These are phyloP conservation scores for Psilocybe cyanescens DNA, from an alignment of 768 basidiomycete species.

Conservation along the genomic window DNA sequence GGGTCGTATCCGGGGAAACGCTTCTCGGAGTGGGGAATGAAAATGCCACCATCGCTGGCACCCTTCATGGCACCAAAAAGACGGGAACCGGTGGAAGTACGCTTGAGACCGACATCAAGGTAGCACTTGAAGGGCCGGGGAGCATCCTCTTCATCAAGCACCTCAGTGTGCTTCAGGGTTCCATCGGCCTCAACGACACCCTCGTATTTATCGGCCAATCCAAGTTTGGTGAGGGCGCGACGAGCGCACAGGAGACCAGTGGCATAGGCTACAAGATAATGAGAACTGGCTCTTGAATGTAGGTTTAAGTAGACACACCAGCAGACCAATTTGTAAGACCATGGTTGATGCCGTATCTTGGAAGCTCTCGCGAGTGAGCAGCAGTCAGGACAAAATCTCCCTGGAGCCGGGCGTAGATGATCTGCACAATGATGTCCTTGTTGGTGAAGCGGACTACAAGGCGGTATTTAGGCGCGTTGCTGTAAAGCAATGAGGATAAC, in stretches of 20 bases:
- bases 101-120: constrained; percentile 97
- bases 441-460: constrained; percentile 99
- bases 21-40: constrained; percentile 96
- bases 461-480: constrained; percentile 97
- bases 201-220: constrained; percentile 97
- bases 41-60: constrained; percentile 96
- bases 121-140: constrained; percentile 99
- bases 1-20: constrained; percentile 98
- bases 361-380: constrained; percentile 90
- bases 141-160: constrained; percentile 88
- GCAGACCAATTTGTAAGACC: constrained; percentile 99
- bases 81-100: constrained; percentile 96
- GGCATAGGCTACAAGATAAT: constrained; percentile 73
- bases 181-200: constrained; percentile 93
- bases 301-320: constrained; percentile 47
- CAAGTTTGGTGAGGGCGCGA: constrained; percentile 92
- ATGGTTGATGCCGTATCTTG: constrained; percentile 95
- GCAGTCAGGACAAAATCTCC: constrained; percentile 93
- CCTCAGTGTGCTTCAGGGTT: constrained; percentile 79
- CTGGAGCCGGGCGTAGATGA: constrained; percentile 96
- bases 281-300: constrained; percentile 4
- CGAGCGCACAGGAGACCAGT: constrained; percentile 95
- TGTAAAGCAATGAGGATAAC: constrained; percentile 27
- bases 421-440: constrained; percentile 92
- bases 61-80: constrained; percentile 99